Evolutionary conservation across 305 asterid genomes (phyloP), one percentile per base, ranked within the genome.

Genomic region (Fraxinus dipetala): DNA sequence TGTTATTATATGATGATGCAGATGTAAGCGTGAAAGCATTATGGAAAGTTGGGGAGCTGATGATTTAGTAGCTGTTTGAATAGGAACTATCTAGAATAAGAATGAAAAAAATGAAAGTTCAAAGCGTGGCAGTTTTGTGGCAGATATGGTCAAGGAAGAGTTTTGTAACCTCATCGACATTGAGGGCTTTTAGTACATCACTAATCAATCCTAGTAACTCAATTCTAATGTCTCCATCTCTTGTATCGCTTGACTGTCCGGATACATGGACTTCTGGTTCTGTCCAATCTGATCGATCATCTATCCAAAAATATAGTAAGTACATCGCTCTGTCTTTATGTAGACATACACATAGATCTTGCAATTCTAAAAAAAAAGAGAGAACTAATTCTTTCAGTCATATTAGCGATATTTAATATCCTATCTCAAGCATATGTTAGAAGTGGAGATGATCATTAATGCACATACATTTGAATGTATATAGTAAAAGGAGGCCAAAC

Each of bases 251-350:
- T 79, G 97, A 94, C 85, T 77, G 80, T 82, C 86, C 82, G 2
- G 97, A 94, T 80, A 77, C 87, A 13, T 94, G 98, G 94, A 81
- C 87, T 87, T 83, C 90, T 69, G 22, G 45, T 38, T 79, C 86
- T 69, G 79, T 81, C 74, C 81, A 78, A 43, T 78, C 86, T 72
- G 82, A 85, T 11, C 82, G 35, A 38, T 78, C 84, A 7, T 38
- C 88, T 54, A 11, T 30, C 78, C 75, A 43, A 81, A 88, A 89
- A 81, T 79, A 79, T 75, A 18, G 93, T 91, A 88, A 90, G 93
- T 76, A 78, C 16, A 75, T 79, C 18, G 9, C 63, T 61, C 78
- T 38, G 13, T 80, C 72, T 56, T 9, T 31, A 13, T 35, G 51
- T n/a, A 35, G 20, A 20, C n/a, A 4, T 40, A 11, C n/a, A 22